A percentile compares a stretch with the other conserved stretches of the same genome.
Conservation (phyloP, 305 asterid species). For the Coffea humblotiana region DNA sequence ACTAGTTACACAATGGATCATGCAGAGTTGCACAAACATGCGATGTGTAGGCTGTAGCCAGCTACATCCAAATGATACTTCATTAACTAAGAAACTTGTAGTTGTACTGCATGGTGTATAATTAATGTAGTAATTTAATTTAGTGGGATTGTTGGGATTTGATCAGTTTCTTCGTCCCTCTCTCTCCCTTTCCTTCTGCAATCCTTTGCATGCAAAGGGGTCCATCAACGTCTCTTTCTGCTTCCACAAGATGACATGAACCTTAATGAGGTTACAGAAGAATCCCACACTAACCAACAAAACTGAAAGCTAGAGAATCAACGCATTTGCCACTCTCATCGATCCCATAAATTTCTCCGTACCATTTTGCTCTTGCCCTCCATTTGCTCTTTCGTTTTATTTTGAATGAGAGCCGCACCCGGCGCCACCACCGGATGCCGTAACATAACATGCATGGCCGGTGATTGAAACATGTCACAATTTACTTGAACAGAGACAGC, state of each 20-base stretch:
- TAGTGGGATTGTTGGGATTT: background rate
- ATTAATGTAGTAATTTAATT: background rate
- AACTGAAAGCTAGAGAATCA: conserved; percentile 22
- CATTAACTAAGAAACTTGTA: background rate
- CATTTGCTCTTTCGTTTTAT: background rate
- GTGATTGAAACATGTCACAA: background rate
- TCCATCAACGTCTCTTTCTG: conserved; percentile 38
- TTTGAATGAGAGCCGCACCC: background rate
- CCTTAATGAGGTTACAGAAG: conserved; percentile 32
- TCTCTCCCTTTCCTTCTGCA: background rate
- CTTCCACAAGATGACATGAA: conserved; percentile 44
- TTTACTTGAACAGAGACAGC: background rate
- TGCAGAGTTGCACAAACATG: background rate
- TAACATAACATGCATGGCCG: background rate
- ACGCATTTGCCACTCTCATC: conserved; percentile 30
- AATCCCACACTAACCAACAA: conserved; percentile 30
- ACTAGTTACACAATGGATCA: background rate
- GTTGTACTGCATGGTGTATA: background rate
- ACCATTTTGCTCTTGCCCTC: background rate
- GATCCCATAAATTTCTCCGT: conserved; percentile 16
- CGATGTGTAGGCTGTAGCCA: background rate
- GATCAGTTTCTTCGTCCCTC: background rate
- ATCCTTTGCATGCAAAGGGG: background rate
- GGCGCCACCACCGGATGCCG: background rate
- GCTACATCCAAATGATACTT: background rate